phyloP scores from a whole-genome alignment of 2,329 filamentous ascomycete species.

The Dactylellina leptospora region DNA sequence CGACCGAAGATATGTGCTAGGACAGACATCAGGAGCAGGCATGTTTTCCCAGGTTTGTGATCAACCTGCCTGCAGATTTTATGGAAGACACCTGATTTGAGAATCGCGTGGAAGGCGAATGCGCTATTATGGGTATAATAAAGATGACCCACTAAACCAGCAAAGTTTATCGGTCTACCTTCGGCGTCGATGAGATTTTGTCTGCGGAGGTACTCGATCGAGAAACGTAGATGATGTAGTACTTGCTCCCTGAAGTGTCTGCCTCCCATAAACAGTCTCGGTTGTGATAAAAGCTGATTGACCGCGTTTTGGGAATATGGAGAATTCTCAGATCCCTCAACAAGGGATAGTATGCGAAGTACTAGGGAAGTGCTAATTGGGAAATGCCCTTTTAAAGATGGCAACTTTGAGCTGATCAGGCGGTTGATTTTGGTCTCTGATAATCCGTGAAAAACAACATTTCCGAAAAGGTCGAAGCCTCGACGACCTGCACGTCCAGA shows the following conservation, averaged over 20 bases:
- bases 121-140: constrained; percentile 79
- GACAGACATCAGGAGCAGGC: constrained; percentile 72
- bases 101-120: constrained; percentile 78
- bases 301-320: constrained; percentile 71
- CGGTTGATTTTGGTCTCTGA: constrained; percentile 70
- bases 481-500: constrained; percentile 80
- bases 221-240: constrained; percentile 80
- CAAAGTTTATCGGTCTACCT: constrained; percentile 76
- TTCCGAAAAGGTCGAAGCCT: constrained; percentile 81
- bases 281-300: constrained; percentile 74
- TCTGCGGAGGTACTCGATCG: constrained; percentile 78
- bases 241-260: constrained; percentile 73
- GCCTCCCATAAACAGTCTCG: constrained; percentile 75
- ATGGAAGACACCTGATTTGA: constrained; percentile 76
- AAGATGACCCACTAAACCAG: constrained; percentile 74
- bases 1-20: constrained; percentile 77
- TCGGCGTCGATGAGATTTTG: constrained; percentile 71
- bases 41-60: constrained; percentile 63
- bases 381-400: constrained; percentile 79
- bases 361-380: constrained; percentile 78
- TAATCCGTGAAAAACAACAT: constrained; percentile 79
- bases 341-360: constrained; percentile 72
- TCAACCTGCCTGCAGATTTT: constrained; percentile 69
- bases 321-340: constrained; percentile 72
- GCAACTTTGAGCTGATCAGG: constrained; percentile 76